Evolutionary conservation across 2,329 filamentous ascomycete species (phyloP), one percentile per base, ranked within the genome.

Genomic region (Paradendryphiella salina): DNA sequence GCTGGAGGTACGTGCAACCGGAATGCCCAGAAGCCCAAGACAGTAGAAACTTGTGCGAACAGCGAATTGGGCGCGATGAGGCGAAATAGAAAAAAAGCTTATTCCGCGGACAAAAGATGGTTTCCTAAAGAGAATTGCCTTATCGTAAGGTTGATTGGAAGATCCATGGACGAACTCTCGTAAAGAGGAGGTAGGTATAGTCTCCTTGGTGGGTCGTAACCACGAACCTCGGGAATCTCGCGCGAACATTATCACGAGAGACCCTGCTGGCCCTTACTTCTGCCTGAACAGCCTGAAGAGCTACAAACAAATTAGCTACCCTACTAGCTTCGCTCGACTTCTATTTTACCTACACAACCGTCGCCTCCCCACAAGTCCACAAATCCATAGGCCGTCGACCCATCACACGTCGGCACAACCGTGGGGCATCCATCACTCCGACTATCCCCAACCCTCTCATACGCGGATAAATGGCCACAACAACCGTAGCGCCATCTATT

Each of bases 381-480:
- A 28, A 35, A 44, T 9, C 23, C 23, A 26, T 9, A 2, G 23
- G 23, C 8, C 23, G 10, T 26, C 23, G 23, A 26, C 34, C 41
- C 55, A 57, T 57, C 48, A 56, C 39, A 40, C 47, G 21, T 52
- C 18, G 35, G 46, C 23, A 15, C 21, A 26, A 29, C 29, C 53
- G 56, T 56, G 58, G 53, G 51, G 53, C 58, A 34, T 41, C 41
- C 41, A 41, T 50, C 15, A 20, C 40, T 29, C 55, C 52, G 46
- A 55, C 36, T 21, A 26, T 33, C 14, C 14, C 13, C 28, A 39
- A 32, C 38, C 39, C 39, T 54, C 43, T 48, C 38, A 59, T 57
- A 59, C 54, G 53, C 56, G 59, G 59, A 60, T 61, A 60, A 61
- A 57, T 57, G 45, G 43, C 35, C 35, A 49, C 40, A 47, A 51